Evolutionary conservation across 805 yeast species (phyloP), one percentile per base, ranked within the genome.

Genomic region (Alloascoidea africana): DNA sequence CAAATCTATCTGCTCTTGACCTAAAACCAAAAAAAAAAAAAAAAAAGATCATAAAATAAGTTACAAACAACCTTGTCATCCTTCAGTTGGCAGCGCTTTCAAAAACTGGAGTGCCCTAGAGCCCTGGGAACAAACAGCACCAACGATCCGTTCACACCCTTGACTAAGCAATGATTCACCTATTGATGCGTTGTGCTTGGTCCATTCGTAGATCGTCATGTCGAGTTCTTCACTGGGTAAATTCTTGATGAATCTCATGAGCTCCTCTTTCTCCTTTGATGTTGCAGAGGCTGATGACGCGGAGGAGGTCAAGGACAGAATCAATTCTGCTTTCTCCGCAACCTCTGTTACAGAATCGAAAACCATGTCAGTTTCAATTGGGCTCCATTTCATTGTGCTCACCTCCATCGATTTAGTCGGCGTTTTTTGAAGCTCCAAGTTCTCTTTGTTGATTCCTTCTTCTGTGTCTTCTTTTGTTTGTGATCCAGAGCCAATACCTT

Each of bases 131-230:
- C 60, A 64, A 46, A 76, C 69, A 13, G 60, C 59, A 14, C 55
- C 48, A 15, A 75, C 53, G 62, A 80, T 63, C 19, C 52, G 56
- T 3, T 63, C 59, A 27, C 74, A 62, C 18, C 67, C 65, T 18
- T 60, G 60, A 23, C 60, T 51, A 4, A 78, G 59, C 35, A 71
- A 59, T 17, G 53, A 53, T 33, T 65, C 65, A 16, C 80, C 76
- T 43, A 68, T 70, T 8, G 56, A 54, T 0, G 84, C 80, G 46
- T 68, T 67, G 44, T 65, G 60, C 18, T 50, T 49, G 15, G 81
- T 55, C 94, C 94, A 85, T 41, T 79, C 70, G 36, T 65, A 63
- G n/a, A 84, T 68, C 0, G 80, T 70, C 78, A 77, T 73, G 8
- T 69, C 62, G 45, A 81, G 60, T 48, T 81, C 86, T 17, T 68